These are phyloP conservation scores for Dryas drummondii DNA, from an alignment of 306 rosid genomes.

Conservation along the genomic window DNA sequence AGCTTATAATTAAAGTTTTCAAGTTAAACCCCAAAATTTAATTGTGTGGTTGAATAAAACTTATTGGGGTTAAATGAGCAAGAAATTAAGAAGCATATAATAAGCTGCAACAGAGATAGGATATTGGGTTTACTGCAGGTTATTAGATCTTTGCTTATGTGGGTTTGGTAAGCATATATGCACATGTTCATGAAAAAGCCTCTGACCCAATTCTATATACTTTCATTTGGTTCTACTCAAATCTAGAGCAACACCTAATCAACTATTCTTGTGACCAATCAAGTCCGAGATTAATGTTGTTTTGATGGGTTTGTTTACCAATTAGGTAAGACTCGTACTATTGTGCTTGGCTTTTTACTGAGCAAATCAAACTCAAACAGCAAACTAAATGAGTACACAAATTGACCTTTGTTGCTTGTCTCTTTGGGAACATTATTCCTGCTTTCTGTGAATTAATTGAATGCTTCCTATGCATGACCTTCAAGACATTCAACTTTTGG, in stretches of 20 bases:
- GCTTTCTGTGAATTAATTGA: background rate
- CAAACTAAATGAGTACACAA: conserved; percentile 5
- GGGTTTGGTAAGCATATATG: background rate
- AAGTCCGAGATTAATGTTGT: conserved; percentile 1
- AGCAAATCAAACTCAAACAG: background rate
- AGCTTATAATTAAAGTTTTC: background rate
- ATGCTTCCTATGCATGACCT: background rate
- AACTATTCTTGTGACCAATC: conserved; percentile 1
- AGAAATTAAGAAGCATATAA: background rate
- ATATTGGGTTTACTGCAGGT: background rate
- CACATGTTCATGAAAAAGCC: background rate
- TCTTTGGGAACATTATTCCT: background rate
- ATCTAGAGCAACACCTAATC: background rate
- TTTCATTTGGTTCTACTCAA: background rate
- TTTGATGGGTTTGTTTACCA: conserved; percentile 10
- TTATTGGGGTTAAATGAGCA: background rate
- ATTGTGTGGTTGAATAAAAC: background rate
- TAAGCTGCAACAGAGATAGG: background rate
- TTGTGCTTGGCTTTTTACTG: background rate
- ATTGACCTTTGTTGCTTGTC: conserved; percentile 8
- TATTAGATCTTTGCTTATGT: background rate
- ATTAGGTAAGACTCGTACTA: background rate
- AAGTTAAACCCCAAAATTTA: background rate
- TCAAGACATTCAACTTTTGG: background rate
- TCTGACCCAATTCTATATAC: background rate